Evolutionary conservation across 129 eudicot species (phyloP).

Genomic region (Helianthus tuberosus): DNA sequence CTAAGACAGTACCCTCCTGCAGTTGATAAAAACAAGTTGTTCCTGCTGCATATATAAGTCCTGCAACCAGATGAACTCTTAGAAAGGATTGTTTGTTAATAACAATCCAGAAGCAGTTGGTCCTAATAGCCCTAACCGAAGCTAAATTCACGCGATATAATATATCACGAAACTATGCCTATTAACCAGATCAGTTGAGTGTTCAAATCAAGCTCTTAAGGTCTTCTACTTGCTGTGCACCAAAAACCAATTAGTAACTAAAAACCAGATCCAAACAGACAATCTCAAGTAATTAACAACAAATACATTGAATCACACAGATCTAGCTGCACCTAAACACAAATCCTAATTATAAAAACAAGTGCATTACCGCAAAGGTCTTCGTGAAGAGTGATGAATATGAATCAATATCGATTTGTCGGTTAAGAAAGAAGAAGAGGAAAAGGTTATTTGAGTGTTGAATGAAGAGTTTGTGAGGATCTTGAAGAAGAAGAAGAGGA

Average conservation of each 20-base stretch:
- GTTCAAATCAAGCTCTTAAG: constrained; percentile 47
- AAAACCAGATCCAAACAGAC: constrained; percentile 2
- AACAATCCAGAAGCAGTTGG: constrained; percentile 43
- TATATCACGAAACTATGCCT: constrained; percentile 47
- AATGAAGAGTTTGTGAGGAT: too few species aligned
- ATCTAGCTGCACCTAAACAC: too few species aligned
- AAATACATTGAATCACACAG: too few species aligned
- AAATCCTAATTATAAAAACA: too few species aligned
- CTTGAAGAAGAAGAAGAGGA: too few species aligned
- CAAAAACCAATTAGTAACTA: background rate
- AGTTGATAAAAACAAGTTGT: too few species aligned
- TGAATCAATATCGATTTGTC: too few species aligned
- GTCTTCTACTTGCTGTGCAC: background rate
- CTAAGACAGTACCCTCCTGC: constrained; percentile 64
- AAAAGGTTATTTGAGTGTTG: too few species aligned
- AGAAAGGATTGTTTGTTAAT: constrained; percentile 53
- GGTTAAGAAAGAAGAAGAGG: too few species aligned
- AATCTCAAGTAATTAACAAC: too few species aligned
- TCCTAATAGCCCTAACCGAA: constrained; percentile 45
- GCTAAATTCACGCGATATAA: background rate
- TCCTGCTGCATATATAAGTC: constrained; percentile 42
- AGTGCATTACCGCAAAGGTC: too few species aligned
- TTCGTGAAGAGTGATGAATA: too few species aligned
- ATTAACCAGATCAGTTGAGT: constrained; percentile 43
- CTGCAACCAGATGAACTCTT: constrained; percentile 55